Base-by-base conservation (phyloP, 2,329 filamentous ascomycete species). In the Aspergillus nomiae region DNA sequence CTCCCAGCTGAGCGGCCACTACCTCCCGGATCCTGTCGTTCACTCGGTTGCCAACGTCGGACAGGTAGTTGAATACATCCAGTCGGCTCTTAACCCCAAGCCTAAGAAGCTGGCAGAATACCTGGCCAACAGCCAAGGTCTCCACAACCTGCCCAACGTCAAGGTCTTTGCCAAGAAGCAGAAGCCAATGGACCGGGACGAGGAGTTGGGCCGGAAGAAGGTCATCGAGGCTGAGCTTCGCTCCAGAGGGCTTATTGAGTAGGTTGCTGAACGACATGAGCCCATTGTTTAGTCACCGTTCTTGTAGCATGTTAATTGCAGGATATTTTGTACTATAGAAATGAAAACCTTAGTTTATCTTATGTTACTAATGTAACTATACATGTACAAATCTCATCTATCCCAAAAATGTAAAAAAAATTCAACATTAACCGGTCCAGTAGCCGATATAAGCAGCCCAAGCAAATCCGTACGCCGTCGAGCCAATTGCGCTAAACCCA, bases 1-100 rank as follows among this genome's bases (percentile, higher is more conserved):
- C 65, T 87, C 90, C 76, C 91, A 95, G 76, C 83, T 96, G 64
- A 94, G 90, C n/a, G 92, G 92, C 64, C 86, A 89, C 65, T 86
- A 87, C 63, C 83, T 97, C 67, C 83, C 90, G 19, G 94, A 97
- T 77, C 82, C 86, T 54, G 84, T 86, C 68, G 85, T 96, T 64
- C 79, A 81, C 56, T 80, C 82, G 51, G 82, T 87, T 64, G 78
- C 77, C 58, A 88, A 84, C 10, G 81, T 87, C 43, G 80, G 82
- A 60, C 76, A 83, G 32, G 76, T 92, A 58, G 77, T 91, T 48
- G 78, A 81, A 30, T 77, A 86, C 53, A 78, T 90, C 2, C 61
- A 72, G 41, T 65, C 67, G 46, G 69, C 70, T n/a, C 61, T 71
- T 30, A 73, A 71, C 55, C 72, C 76, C 9, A 79, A 80, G 60